phyloP scores from a whole-genome alignment of 306 rosid species.

The Casuarina glauca region DNA sequence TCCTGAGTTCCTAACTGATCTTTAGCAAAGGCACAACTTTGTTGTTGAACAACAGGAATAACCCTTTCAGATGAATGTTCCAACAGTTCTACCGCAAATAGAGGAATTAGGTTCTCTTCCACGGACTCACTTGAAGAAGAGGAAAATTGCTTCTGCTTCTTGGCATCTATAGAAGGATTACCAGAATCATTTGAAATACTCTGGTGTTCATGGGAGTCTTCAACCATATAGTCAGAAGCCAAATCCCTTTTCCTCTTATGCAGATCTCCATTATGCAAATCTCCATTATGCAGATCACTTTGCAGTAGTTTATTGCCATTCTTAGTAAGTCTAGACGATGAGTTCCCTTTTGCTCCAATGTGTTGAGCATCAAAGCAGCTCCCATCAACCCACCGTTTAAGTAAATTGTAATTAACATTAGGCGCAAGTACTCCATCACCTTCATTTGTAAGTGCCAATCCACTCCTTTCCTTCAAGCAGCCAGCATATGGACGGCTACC shows the following conservation, averaged over 20 bases:
- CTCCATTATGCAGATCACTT: slow-evolving; percentile 23
- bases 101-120: slow-evolving; percentile 32
- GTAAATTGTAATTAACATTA: slow-evolving; percentile 25
- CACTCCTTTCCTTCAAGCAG: slow-evolving; percentile 51
- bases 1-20: slow-evolving; percentile 23
- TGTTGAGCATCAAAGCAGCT: slow-evolving; percentile 30
- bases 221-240: slow-evolving; percentile 25
- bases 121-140: slow-evolving; percentile 26
- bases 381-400: slow-evolving; percentile 23
- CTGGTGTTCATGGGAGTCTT: slow-evolving; percentile 23
- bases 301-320: slow-evolving; percentile 19
- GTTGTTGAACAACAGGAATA: slow-evolving; percentile 17
- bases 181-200: slow-evolving; percentile 25
- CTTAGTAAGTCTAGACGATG: slow-evolving; percentile 24
- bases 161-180: slow-evolving; percentile 29
- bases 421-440: slow-evolving; percentile 19
- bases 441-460: slow-evolving; percentile 35
- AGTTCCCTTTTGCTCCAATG: slow-evolving; percentile 33
- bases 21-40: slow-evolving; percentile 25
- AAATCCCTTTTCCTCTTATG: slow-evolving; percentile 38
- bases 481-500: slow-evolving; percentile 58
- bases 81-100: slow-evolving; percentile 23
- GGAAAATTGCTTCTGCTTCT: slow-evolving; percentile 43
- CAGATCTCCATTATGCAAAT: slow-evolving; percentile 19
- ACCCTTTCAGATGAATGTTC: slow-evolving; percentile 38